Conservation (phyloP, 257 asterid genomes). For the Handroanthus guayacan region DNA sequence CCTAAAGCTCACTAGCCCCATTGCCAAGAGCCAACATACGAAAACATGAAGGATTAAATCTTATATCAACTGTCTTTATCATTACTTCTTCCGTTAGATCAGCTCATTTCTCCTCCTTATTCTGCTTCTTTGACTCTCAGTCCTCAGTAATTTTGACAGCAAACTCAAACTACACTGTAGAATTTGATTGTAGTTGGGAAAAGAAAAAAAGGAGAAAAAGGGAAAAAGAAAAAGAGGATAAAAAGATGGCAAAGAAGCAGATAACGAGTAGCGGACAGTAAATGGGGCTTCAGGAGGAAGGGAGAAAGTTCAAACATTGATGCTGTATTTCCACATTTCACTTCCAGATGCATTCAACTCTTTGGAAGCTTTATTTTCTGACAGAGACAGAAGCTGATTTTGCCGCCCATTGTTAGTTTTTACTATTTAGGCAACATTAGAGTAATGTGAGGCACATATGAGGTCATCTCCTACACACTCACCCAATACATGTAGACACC, state of each 20-base stretch:
- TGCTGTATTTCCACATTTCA: slow-evolving; percentile 2
- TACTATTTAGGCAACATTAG: neutral
- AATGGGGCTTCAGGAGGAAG: slow-evolving; percentile 17
- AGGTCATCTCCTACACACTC: neutral
- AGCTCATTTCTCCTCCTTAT: slow-evolving; percentile 12
- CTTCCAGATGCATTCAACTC: neutral
- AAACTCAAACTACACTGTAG: neutral
- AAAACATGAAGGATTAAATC: neutral
- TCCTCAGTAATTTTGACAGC: neutral
- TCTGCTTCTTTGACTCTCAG: neutral
- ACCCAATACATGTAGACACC: too few relatives aligned
- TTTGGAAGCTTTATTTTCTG: neutral
- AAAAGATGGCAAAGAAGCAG: slow-evolving; percentile 1
- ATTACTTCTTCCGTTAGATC: neutral
- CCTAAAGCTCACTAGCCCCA: neutral
- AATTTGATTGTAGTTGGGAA: neutral
- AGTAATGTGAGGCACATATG: neutral
- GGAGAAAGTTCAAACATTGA: neutral
- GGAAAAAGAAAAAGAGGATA: neutral
- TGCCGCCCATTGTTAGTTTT: neutral
- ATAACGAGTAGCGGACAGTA: neutral
- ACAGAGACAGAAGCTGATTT: neutral
- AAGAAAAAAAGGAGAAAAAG: neutral
- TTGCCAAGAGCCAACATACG: neutral
- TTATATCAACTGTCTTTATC: neutral